Conservation (phyloP, 2,329 filamentous ascomycete genomes). For the Colletotrichum eleusines region DNA sequence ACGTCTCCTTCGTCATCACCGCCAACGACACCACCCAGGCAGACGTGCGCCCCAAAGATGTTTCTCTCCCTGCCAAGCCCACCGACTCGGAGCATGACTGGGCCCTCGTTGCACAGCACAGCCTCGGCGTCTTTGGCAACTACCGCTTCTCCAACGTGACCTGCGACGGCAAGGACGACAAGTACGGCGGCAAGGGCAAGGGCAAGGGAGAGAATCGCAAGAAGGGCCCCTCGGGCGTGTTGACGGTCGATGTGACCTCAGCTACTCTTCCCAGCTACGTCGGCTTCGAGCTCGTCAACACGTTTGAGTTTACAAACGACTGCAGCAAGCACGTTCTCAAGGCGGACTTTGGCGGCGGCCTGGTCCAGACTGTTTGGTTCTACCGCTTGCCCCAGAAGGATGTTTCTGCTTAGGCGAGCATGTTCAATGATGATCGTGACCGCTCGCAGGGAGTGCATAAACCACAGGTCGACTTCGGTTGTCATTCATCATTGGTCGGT, state of each 20-base stretch:
- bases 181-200: background rate
- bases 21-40: constrained; percentile 29
- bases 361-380: constrained; percentile 23
- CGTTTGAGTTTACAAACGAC: constrained; percentile 14
- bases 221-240: constrained; percentile 19
- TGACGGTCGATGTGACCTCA: constrained; percentile 20
- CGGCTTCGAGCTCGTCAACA: constrained; percentile 19
- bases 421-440: background rate
- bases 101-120: constrained; percentile 32
- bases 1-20: constrained; percentile 28
- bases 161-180: background rate
- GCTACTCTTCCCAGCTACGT: constrained; percentile 34
- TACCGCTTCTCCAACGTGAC: constrained; percentile 18
- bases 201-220: background rate
- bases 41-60: constrained; percentile 17
- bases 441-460: background rate
- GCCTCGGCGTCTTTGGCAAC: constrained; percentile 13
- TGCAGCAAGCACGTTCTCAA: constrained; percentile 28
- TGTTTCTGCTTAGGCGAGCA: background rate
- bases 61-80: constrained; percentile 14
- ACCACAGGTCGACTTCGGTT: no score
- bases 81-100: constrained; percentile 13
- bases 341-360: constrained; percentile 15
- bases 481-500: no score
- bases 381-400: constrained; percentile 9